Base-by-base conservation (phyloP, 2,329 filamentous ascomycete species). In the Xylariaceae sp. region DNA sequence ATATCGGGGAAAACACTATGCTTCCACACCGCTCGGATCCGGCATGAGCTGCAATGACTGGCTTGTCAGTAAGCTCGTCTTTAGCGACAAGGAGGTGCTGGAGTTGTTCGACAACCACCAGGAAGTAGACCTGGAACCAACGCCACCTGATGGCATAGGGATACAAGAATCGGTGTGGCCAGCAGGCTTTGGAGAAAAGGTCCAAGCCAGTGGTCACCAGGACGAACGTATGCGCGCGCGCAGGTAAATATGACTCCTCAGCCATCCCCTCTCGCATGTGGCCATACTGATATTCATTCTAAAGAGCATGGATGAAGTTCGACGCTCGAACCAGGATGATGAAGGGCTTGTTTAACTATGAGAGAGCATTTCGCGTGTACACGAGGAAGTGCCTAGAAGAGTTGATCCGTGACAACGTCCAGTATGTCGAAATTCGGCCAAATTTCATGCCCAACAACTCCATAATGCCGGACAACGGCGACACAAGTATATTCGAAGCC, bases 221-320 rank as follows among this genome's bases (percentile, higher is more conserved):
- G 15, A 32, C 22, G 31, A 28, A 8, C 49, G 49, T 14, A 29
- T 38, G 14, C 42, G 45, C 31, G 47, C 49, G 25, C 43, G 42
- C 23, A 47, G 38, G 49, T 51, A 48, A 26, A 29, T 4, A 12
- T 18, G 18, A 12, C 4, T 17, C n/a, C 13, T 10, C 3, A 13
- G 10, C 15, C n/a, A n/a, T n/a, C n/a, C n/a, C n/a, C n/a, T n/a
- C n/a, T n/a, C n/a, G n/a, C n/a, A n/a, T n/a, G n/a, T n/a, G n/a
- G n/a, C n/a, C n/a, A n/a, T n/a, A n/a, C n/a, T n/a, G 19, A 32
- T 10, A 22, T 31, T 22, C 9, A 13, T n/a, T 12, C 15, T 31
- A n/a, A n/a, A 72, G 70, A 5, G 65, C 68, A 5, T 77, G 73
- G 73, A 61, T 67, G 37, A 70, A 68, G 46, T 88, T 87, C 50